phyloP scores from a whole-genome alignment of 2,329 filamentous ascomycete species.

The Pezicula rhizophila region DNA sequence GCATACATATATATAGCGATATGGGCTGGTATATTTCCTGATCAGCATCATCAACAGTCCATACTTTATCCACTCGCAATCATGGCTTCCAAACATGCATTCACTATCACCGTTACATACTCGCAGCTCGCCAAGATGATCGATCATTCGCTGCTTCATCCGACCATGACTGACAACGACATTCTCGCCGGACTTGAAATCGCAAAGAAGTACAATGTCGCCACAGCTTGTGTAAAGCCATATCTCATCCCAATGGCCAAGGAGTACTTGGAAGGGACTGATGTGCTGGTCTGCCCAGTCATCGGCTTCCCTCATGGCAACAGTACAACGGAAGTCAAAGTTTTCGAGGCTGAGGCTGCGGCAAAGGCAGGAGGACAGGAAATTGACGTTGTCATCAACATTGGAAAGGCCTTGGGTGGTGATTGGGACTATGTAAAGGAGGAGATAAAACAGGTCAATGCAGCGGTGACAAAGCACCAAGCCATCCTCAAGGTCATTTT shows the following conservation, averaged over 20 bases:
- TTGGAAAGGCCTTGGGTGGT: conserved; percentile 49
- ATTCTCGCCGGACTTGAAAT: conserved; percentile 46
- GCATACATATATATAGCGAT: too few relatives aligned
- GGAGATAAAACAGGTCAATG: conserved; percentile 46
- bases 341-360: conserved; percentile 43
- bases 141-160: conserved; percentile 56
- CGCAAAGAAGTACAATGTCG: conserved; percentile 41
- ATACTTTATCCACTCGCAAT: too few relatives aligned
- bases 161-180: conserved; percentile 58
- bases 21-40: too few relatives aligned
- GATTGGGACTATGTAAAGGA: conserved; percentile 51
- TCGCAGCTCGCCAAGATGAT: conserved; percentile 50
- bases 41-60: too few relatives aligned
- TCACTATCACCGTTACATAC: too few relatives aligned
- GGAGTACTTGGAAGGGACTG: conserved; percentile 38
- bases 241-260: conserved; percentile 45
- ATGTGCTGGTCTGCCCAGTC: conserved; percentile 49
- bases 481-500: conserved; percentile 55
- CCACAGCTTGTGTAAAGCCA: conserved; percentile 53
- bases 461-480: conserved; percentile 35
- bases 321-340: conserved; percentile 47
- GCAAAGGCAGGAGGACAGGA: conserved; percentile 46
- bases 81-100: too few relatives aligned
- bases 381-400: conserved; percentile 56
- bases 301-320: conserved; percentile 57